Percentiles rank a stretch among this genome's conserved stretches.
Conservation (phyloP, 768 basidiomycete species). For the Termitomyces sp. region DNA sequence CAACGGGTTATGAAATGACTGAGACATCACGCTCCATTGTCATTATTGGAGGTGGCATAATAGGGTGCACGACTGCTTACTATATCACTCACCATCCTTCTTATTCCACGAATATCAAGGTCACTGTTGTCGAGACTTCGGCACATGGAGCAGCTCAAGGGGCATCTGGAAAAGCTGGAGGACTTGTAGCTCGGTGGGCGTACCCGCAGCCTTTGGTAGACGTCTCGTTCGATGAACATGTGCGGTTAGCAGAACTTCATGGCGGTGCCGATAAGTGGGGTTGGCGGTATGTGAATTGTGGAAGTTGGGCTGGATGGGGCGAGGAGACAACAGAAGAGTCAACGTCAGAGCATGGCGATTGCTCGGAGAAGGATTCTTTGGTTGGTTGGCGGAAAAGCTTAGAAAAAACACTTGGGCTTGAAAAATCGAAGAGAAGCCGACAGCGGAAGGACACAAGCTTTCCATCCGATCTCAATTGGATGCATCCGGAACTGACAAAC, state of each 20-base stretch:
- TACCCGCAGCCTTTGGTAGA: slow-evolving; percentile 67
- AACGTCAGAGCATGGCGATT: slow-evolving; percentile 16
- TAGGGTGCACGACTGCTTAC: slow-evolving; percentile 82
- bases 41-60: slow-evolving; percentile 84
- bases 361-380: slow-evolving; percentile 18
- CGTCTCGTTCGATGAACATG: slow-evolving; percentile 74
- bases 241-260: slow-evolving; percentile 65
- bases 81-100: slow-evolving; percentile 63
- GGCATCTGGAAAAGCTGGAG: slow-evolving; percentile 82
- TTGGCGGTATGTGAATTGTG: slow-evolving; percentile 73
- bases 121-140: slow-evolving; percentile 75
- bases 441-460: slow-evolving; percentile 31
- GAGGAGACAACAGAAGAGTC: slow-evolving; percentile 25
- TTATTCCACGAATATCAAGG: slow-evolving; percentile 35
- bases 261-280: slow-evolving; percentile 77
- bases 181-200: slow-evolving; percentile 85
- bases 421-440: slow-evolving; percentile 8
- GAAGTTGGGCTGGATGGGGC: slow-evolving; percentile 69
- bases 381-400: slow-evolving; percentile 35
- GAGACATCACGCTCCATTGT: slow-evolving; percentile 44
- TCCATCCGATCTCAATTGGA: slow-evolving; percentile 53
- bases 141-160: slow-evolving; percentile 67
- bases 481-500: slow-evolving; percentile 55
- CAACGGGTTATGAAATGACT: background rate
- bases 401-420: slow-evolving; percentile 54